phyloP scores from a whole-genome alignment of 345 rosid species.

The Salix udensis region DNA sequence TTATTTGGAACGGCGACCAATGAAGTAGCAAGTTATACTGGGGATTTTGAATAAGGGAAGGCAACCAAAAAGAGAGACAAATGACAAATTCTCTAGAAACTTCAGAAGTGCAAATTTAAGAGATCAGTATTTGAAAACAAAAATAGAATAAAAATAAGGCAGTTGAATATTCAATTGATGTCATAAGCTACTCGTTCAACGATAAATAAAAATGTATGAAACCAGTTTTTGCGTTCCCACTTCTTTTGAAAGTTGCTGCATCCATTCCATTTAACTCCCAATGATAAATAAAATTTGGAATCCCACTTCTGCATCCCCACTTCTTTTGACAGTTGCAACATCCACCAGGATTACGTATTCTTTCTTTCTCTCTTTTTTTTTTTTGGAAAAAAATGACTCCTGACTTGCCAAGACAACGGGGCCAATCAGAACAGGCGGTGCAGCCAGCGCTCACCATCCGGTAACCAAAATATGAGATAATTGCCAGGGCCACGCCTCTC shows the following conservation, averaged over 20 bases:
- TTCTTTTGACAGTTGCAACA: conserved; percentile 7
- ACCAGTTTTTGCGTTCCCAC: conserved; percentile 14
- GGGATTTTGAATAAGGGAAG: neutral
- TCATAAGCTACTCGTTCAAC: conserved; percentile 19
- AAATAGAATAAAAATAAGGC: neutral
- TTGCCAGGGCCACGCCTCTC: neutral
- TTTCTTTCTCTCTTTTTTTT: no score
- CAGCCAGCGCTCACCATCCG: conserved; percentile 17
- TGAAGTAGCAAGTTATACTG: neutral
- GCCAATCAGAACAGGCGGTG: neutral
- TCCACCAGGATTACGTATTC: conserved; percentile 8
- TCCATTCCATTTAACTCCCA: conserved; percentile 19
- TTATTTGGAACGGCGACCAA: neutral
- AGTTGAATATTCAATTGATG: conserved; percentile 2
- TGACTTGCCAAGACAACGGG: neutral
- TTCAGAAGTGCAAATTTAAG: neutral
- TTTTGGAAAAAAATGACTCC: neutral
- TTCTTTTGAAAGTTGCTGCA: conserved; percentile 6
- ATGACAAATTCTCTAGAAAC: conserved; percentile 7
- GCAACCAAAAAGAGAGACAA: neutral
- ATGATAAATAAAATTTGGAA: conserved; percentile 7
- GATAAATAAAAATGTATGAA: conserved; percentile 5
- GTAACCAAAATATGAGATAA: conserved; percentile 7
- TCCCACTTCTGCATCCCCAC: conserved; percentile 12
- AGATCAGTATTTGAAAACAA: neutral